Evolutionary conservation across 768 basidiomycete genomes (phyloP), one percentile per base, ranked within the genome.

Genomic region (Russula lepida): DNA sequence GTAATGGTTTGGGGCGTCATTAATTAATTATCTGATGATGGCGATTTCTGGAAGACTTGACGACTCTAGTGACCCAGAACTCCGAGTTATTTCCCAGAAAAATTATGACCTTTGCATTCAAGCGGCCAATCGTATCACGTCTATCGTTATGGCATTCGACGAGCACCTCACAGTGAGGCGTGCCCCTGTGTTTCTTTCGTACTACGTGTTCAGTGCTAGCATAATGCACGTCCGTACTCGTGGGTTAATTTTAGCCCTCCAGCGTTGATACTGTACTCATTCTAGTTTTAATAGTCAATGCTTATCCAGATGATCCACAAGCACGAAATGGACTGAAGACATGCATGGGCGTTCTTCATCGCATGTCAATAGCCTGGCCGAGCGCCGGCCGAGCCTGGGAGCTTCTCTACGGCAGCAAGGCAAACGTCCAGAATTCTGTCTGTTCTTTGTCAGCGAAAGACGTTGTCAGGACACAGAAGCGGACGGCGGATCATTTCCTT

Each of bases 61-160:
- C 51, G 74, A 69, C 17, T 65, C 69, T 2, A 81, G 82, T 35
- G 85, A 86, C 35, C 69, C 74, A 0, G 85, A 86, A n/a, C 71
- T 71, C 4, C 77, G 80, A 43, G 77, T 77, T 25, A 75, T 76
- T 35, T 79, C 84, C 27, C 81, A 81, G 67, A 85, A 83, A 68
- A 82, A 80, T 67, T 86, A 86, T 59, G 87, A 89, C 68, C 74
- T 89, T 12, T 89, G 89, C 71, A 82, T 83, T 27, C 79, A 78
- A 12, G 89, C 89, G 30, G 88, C 89, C n/a, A 88, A 88, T 65
- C 84, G 87, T 63, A 88, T 91, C 62, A 84, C 86, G 1, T 78
- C 82, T 4, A 85, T 87, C 54, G 83, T 83, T 17, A 72, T 77
- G 5, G 72, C 81, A 4, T 92, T 87, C 71, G 77, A 78, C 30